phyloP scores from a whole-genome alignment of 2,329 filamentous ascomycete genomes.

The Talaromyces sp. region DNA sequence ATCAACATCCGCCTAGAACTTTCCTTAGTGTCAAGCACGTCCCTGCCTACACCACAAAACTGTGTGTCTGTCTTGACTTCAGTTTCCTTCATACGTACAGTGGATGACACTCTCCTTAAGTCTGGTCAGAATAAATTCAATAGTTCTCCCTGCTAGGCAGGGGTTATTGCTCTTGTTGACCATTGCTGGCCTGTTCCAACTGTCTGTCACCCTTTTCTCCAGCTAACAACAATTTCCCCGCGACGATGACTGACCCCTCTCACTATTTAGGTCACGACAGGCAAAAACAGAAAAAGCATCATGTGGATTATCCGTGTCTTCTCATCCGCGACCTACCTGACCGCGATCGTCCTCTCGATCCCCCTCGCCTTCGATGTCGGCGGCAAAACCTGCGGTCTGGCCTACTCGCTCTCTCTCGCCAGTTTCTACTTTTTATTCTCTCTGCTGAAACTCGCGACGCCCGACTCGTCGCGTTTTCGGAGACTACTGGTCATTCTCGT shows the following conservation, averaged over 20 bases:
- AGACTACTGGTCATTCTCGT: slow-evolving; percentile 68
- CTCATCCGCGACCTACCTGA: slow-evolving; percentile 80
- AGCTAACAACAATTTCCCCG: neutral
- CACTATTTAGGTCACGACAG: neutral
- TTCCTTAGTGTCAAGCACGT: slow-evolving; percentile 12
- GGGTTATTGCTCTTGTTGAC: slow-evolving; percentile 15
- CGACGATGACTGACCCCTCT: slow-evolving; percentile 10
- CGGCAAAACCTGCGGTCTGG: slow-evolving; percentile 87
- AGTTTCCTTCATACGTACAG: no score
- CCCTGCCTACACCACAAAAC: slow-evolving; percentile 11
- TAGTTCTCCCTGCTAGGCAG: slow-evolving; percentile 18
- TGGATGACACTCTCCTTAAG: slow-evolving; percentile 1
- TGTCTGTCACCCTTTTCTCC: slow-evolving; percentile 17
- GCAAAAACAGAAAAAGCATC: slow-evolving; percentile 21
- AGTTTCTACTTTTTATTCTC: slow-evolving; percentile 90
- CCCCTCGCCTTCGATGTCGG: slow-evolving; percentile 98
- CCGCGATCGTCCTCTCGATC: slow-evolving; percentile 91
- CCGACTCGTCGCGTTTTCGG: slow-evolving; percentile 72
- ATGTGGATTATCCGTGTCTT: slow-evolving; percentile 84
- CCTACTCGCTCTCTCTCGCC: slow-evolving; percentile 86
- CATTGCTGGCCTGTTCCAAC: neutral
- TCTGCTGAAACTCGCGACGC: slow-evolving; percentile 73
- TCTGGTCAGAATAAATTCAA: slow-evolving; percentile 4
- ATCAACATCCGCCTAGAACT: slow-evolving; percentile 10
- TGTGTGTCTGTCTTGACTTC: neutral